Evolutionary conservation across 495 filamentous ascomycete genomes (phyloP), one percentile per base, ranked within the genome.

Genomic region (Cercophora samala): DNA sequence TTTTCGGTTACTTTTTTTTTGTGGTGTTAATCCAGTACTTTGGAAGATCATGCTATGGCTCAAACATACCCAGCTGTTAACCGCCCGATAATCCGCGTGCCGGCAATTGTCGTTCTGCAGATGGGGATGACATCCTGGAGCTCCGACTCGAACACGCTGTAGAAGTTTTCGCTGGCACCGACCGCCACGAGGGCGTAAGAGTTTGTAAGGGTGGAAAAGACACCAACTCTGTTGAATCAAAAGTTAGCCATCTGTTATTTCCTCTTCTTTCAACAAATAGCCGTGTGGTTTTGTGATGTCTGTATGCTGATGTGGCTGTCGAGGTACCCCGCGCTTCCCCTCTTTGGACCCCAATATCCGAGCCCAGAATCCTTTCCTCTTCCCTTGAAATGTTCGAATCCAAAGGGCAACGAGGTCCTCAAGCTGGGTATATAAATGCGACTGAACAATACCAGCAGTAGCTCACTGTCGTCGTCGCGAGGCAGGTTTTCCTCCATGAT

Each of bases 81-180:
- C 74, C 94, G 88, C 56, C 95, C 95, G 73, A 99, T 89, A 77
- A 99, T 98, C 67, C 94, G 84, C 42, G 94, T 99, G 65, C 95
- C 96, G 29, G 93, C 93, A 75, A 99, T 98, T n/a, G 93, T 97
- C 63, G 92, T 91, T 75, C 94, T 91, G 80, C 93, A 97, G 80
- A 98, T 97, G 68, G 95, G 95, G 64, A 99, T 96, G 64, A 97
- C 90, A 82, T 98, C 96, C 83, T 95, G 91, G 42, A 99, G 84
- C 81, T 99, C 95, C 64, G 95, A 88, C 82, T 99, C 96, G 83
- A 99, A 99, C 71, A 98, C 85, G 83, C 84, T 85, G 86, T 98
- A 99, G 80, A 99, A 99, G 83, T 97, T 98, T 86, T 97, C 94
- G 69, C 91, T 96, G 59, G 91, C 93, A 73, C 95, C 96, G 64